Base-by-base conservation (phyloP, 2,329 filamentous ascomycete species). In the Fusarium sp. region DNA sequence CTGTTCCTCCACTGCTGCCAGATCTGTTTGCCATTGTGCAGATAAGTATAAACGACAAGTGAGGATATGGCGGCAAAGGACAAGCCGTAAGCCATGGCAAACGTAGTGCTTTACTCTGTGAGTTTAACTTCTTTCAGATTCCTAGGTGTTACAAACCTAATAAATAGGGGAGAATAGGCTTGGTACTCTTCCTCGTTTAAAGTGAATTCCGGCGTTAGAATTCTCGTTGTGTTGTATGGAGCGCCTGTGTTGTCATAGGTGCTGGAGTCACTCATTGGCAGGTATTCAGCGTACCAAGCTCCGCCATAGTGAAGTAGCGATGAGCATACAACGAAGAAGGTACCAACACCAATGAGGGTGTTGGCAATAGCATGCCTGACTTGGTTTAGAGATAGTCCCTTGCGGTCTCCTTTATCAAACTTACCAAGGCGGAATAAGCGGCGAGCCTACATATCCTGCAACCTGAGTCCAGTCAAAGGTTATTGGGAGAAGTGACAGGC, bases 391-490 rank as follows among this genome's bases (percentile, higher is more conserved):
- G 34, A 6, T 10, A 9, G n/a, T n/a, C 30, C 8, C 15, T 13
- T 9, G 30, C 11, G 28, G 12, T 10, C 1, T 9, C 4, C 9
- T n/a, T 23, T 5, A 10, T 51, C 4, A 23, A 13, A 76, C 84
- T 62, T 76, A 88, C 87, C 90, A 94, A 6, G 91, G 91, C 3
- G 90, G 88, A 52, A 93, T 90, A 39, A 94, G 79, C 18, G 91
- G 91, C 10, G 89, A 92, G 31, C 88, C 88, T 54, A 92, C 83
- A 65, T 88, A 94, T 48, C 90, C 92, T 4, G 90, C 86, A 55
- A 93, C 86, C 72, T 93, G 90, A 6, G 90, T 91, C 91, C 92
- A 94, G 81, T 94, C 92, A 74, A 94, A 93, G 0, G 91, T 93
- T 34, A 94, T 88, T 1, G 92, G 91, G 7, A 94, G 80, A 30